Evolutionary conservation across 768 basidiomycete species (phyloP), one percentile per base, ranked within the genome.

Genomic region (Mycena indigotica): DNA sequence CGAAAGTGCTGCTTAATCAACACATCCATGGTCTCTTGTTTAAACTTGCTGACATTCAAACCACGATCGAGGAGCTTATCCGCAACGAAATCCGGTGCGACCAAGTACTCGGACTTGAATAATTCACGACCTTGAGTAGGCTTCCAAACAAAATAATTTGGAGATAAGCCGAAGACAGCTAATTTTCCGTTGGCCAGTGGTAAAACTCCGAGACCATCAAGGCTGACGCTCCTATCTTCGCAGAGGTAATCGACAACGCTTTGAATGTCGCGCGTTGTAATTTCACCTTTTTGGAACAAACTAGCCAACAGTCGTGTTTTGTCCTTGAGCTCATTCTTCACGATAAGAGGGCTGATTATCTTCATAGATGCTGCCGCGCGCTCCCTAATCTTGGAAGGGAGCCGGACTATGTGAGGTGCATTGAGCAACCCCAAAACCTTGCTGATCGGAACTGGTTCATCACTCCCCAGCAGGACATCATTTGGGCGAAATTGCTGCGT

Each of bases 111-210:
- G 5, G 50, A 25, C 2, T 57, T 56, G 58, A 74, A 77, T 52
- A 67, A 62, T 2, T 30, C 54, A 5, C 39, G 50, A 30, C 53
- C 56, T 3, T 53, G 39, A 28, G 64, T 58, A 3, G 69, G 64
- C 29, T 32, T 65, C 67, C 70, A 75, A 2, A 69, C 55, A 44
- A 69, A 76, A 50, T 72, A 69, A 4, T 52, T 50, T 0, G 52
- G 48, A 15, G 58, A 52, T 28, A 53, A 55, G n/a, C 46, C 53
- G 8, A 79, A 66, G 2, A 56, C 58, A 2, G 66, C 71, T 44
- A 73, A 72, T 0, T 56, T 67, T 5, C 66, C 71, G 55, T 77
- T 61, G 19, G 72, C 67, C n/a, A 80, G 66, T 4, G 75, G 77
- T 1, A 80, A 54, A 2, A 80, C 66, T 2, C 66, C 64, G 41